Evolutionary conservation across 2,329 filamentous ascomycete species (phyloP), one percentile per base, ranked within the genome.

Genomic region (Aspergillus fijiensis): DNA sequence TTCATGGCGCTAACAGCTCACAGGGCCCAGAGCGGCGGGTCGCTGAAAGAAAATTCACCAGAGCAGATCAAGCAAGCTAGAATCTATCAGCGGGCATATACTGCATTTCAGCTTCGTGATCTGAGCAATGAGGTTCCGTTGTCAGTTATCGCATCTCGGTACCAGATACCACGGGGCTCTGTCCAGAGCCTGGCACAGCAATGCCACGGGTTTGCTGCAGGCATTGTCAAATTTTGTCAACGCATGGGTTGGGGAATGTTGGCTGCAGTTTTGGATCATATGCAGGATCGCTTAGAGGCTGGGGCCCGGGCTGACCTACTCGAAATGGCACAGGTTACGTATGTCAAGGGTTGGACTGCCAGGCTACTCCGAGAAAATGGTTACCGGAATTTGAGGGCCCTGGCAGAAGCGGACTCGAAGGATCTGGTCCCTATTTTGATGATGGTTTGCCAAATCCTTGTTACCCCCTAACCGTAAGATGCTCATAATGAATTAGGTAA

Each of bases 221-320:
- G 89, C 3, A 91, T 92, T 81, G 85, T 92, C 61, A 91, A 90
- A 65, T 92, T 92, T 69, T 92, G 89, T 69, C 83, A 91, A 65
- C 82, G 85, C 19, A 91, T 93, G 89, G 86, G 83, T 2, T 92
- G 89, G 88, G 87, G 87, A 1, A 86, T 89, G 67, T 84, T 92
- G 71, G 85, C 86, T 6, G 88, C 87, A 4, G 87, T 89, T 6
- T 79, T 92, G 33, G 88, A 92, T 65, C 89, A 92, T 69, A 92
- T 90, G 76, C 86, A 87, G 0, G 89, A 92, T 73, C 82, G 90
- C 23, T 79, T 93, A 6, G 86, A 87, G 72, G 89, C 89, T 11
- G 89, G 89, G 0, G 90, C 89, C 0, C 85, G 84, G 60, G 83
- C 87, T 0, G 90, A 92, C 68, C 79, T 92, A 16, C 76, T 93